Conservation (phyloP, 768 basidiomycete genomes). For the Panus rudis region DNA sequence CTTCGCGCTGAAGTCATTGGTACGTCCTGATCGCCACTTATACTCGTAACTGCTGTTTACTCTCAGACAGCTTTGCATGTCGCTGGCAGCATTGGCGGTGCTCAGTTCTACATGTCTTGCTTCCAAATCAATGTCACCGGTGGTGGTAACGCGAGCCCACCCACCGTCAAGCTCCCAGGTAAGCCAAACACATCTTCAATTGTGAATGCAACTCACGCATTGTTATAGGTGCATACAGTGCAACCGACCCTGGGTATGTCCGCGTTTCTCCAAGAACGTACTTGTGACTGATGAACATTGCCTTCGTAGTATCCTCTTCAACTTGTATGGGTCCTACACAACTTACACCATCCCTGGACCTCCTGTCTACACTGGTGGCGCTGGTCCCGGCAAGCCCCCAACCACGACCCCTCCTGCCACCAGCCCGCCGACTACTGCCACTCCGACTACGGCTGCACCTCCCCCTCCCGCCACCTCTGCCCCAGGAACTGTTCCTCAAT, state of each 20-base stretch:
- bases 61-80: conserved; percentile 36
- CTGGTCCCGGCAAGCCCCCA: conserved; percentile 35
- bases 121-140: conserved; percentile 37
- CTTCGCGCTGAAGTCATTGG: conserved; percentile 46
- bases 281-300: conserved; percentile 7
- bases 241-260: conserved; percentile 23
- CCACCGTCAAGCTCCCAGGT: conserved; percentile 36
- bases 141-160: conserved; percentile 28
- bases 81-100: conserved; percentile 33
- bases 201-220: no score
- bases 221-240: conserved; percentile 38
- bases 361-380: conserved; percentile 40
- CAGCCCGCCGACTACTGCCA: no score
- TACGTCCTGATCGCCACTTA: conserved; percentile 14
- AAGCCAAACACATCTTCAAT: no score
- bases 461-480: no score
- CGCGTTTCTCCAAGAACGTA: conserved; percentile 2
- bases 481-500: no score
- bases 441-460: no score
- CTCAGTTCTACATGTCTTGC: conserved; percentile 48
- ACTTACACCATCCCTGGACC: conserved; percentile 42
- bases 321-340: conserved; percentile 36
- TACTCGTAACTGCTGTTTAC: neutral
- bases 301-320: conserved; percentile 36
- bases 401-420: conserved; percentile 49